These are phyloP conservation scores for Phoma sp. DNA, from an alignment of 2,329 filamentous ascomycete species.

Conservation along the genomic window DNA sequence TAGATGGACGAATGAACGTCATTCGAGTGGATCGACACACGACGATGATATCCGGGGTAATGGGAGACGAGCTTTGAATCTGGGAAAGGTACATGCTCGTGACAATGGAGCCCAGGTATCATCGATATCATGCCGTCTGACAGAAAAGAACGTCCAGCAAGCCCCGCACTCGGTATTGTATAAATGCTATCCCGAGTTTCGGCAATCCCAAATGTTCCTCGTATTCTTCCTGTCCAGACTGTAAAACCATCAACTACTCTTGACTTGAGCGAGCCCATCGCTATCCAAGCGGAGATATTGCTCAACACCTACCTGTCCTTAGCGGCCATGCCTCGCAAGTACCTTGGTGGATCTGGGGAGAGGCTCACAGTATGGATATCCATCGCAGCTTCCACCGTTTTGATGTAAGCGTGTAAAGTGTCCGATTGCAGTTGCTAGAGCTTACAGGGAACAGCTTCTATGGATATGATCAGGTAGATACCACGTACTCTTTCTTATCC, in stretches of 20 bases:
- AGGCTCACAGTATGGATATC: conserved; percentile 60
- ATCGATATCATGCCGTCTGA: neutral
- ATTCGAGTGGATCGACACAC: neutral
- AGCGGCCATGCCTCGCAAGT: conserved; percentile 52
- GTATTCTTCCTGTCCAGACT: no score
- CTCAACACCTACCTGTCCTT: no score
- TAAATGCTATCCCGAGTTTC: neutral
- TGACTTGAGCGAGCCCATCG: no score
- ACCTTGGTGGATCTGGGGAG: conserved; percentile 59
- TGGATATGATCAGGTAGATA: conserved; percentile 43
- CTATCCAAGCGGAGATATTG: no score
- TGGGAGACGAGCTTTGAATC: conserved; percentile 10
- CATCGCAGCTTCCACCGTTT: conserved; percentile 57
- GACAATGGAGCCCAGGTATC: neutral
- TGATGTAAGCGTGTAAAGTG: conserved; percentile 37
- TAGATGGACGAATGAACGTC: neutral
- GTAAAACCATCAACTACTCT: no score
- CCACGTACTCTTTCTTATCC: no score
- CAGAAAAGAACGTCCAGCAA: neutral
- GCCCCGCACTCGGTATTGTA: conserved; percentile 1
- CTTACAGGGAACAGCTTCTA: conserved; percentile 47
- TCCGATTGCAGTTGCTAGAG: neutral
- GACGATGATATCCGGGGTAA: conserved; percentile 8
- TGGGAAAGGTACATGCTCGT: conserved; percentile 1
- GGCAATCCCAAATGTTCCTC: no score